Evolutionary conservation across 805 yeast species (phyloP), one percentile per base, ranked within the genome.

Genomic region (Candida boleticola): DNA sequence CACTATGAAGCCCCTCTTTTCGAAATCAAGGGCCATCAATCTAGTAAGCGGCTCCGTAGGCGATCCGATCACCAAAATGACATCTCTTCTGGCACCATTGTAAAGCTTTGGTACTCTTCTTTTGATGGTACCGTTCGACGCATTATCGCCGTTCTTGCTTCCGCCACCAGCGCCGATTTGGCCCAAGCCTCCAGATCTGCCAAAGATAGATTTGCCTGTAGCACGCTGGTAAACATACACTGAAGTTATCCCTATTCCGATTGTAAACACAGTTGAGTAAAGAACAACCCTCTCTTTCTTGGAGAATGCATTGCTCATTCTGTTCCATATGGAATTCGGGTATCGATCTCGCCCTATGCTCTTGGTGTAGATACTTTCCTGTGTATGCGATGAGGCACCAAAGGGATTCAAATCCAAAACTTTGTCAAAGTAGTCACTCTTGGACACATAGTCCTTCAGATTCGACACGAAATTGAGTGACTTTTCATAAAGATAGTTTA

Each of bases 1-100:
- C 3, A 89, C 89, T 25, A 89, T 83, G 56, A 85, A 87, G 1
- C 96, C 95, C 41, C 95, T 68, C 35, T 75, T 74, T 48, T 86
- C 89, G 48, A 88, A 72, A 57, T 88, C 96, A 43, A 77, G 71
- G 1, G 89, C 86, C 23, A 88, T 64, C 39, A 82, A 70, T 43
- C 86, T 72, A 1, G 88, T 80, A 42, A 86, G 64, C 1, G 89
- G 88, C 47, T 85, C 92, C 2, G 79, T 71, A 2, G 90, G 89
- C 1, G 89, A 82, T 1, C 95, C 95, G 3, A 87, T 73, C 3
- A 88, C 65, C 17, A 89, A 65, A 2, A 88, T 78, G 6, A 85
- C 92, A 51, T 87, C 93, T 45, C 75, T 73, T 38, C 96, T 66
- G 3, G 86, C 85, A 1, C 95, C 93, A 46, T 82, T 82, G 4